phyloP scores from a whole-genome alignment of 2,329 filamentous ascomycete species.

The Colletotrichum lupini region DNA sequence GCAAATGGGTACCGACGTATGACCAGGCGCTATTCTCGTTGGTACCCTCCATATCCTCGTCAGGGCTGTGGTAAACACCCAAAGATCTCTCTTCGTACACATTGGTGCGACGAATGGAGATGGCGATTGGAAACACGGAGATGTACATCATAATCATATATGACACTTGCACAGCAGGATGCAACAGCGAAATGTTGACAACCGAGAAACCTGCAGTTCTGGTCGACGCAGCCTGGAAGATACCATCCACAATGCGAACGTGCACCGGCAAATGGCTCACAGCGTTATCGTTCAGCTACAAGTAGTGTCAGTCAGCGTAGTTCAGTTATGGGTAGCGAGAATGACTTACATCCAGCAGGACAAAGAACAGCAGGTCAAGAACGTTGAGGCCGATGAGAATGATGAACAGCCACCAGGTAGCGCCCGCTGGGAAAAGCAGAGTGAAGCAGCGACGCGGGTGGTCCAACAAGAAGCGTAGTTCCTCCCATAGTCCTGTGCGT shows the following conservation, averaged over 20 bases:
- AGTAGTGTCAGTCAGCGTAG: conserved; percentile 43
- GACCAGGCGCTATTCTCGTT: conserved; percentile 72
- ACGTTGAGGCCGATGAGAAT: conserved; percentile 85
- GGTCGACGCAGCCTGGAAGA: conserved; percentile 91
- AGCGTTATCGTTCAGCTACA: conserved; percentile 74
- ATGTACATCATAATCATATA: conserved; percentile 99
- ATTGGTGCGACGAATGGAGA: conserved; percentile 92
- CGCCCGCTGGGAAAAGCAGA: conserved; percentile 86
- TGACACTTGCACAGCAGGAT: conserved; percentile 91
- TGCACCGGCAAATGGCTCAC: conserved; percentile 77
- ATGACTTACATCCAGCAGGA: conserved; percentile 83
- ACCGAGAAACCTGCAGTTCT: conserved; percentile 91
- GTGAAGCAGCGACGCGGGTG: conserved; percentile 98
- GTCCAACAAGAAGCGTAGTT: conserved; percentile 89
- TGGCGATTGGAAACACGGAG: conserved; percentile 95
- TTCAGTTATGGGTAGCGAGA: not conserved
- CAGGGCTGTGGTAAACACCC: conserved; percentile 73
- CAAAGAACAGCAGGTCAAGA: conserved; percentile 89
- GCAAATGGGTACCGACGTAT: conserved; percentile 91
- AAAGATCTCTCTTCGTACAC: conserved; percentile 94
- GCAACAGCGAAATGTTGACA: conserved; percentile 80
- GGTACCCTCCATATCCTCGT: conserved; percentile 60
- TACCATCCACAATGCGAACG: conserved; percentile 82
- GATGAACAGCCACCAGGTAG: conserved; percentile 96
- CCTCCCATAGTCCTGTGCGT: conserved; percentile 83